Conservation (phyloP, 2,329 filamentous ascomycete species). For the Penicillium janthinellum region DNA sequence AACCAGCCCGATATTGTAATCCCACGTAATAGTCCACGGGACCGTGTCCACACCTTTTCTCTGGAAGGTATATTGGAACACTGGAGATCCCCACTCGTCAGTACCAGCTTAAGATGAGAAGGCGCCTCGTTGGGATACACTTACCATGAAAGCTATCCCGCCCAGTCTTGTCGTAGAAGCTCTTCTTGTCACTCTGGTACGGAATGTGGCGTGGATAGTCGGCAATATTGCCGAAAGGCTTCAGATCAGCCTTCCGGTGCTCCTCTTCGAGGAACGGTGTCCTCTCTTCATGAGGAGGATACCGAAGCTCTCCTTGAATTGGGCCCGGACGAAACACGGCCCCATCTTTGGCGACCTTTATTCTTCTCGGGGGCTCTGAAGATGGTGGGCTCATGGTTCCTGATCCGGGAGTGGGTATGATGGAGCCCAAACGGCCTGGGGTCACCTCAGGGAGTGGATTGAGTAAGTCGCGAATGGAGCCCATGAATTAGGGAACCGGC, state of each 20-base stretch:
- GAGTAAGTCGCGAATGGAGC: slow-evolving; percentile 66
- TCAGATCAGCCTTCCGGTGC: slow-evolving; percentile 66
- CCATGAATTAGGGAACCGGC: slow-evolving; percentile 49
- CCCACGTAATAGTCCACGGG: slow-evolving; percentile 86
- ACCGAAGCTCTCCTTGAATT: slow-evolving; percentile 69
- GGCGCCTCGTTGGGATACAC: not conserved
- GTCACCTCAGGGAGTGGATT: slow-evolving; percentile 57
- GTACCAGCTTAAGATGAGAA: not conserved
- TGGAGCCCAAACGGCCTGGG: slow-evolving; percentile 4
- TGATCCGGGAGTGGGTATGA: not conserved
- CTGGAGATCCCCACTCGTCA: slow-evolving; percentile 20
- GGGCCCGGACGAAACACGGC: slow-evolving; percentile 64
- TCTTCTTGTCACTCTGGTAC: slow-evolving; percentile 92
- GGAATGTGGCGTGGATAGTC: slow-evolving; percentile 75
- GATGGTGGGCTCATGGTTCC: not conserved
- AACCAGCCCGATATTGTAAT: slow-evolving; percentile 92
- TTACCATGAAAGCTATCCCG: slow-evolving; percentile 85
- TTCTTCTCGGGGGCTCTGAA: slow-evolving; percentile 38
- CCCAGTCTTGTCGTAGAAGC: slow-evolving; percentile 82
- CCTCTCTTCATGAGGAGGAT: slow-evolving; percentile 70
- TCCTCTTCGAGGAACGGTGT: slow-evolving; percentile 59
- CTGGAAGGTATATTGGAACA: slow-evolving; percentile 73
- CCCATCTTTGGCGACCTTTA: slow-evolving; percentile 67
- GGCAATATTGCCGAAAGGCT: slow-evolving; percentile 63
- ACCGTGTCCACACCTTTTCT: slow-evolving; percentile 63